Conservation (phyloP, 1,139 yeast species). For the Blastobotrys apis region DNA sequence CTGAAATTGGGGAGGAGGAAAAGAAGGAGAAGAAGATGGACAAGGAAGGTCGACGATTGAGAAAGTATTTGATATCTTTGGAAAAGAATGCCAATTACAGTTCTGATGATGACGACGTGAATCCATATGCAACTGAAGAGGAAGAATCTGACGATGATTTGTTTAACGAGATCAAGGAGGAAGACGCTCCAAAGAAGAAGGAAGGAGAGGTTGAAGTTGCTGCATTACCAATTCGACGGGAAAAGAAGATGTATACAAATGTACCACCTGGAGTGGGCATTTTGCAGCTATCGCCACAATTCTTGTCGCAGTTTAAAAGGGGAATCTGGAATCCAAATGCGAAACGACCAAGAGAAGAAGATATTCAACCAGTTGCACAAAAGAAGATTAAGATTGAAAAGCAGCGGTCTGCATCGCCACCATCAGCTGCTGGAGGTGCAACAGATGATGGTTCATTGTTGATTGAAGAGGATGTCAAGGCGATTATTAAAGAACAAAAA, state of each 20-base stretch:
- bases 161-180: conserved; percentile 19
- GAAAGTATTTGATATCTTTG: conserved; percentile 77
- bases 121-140: conserved; percentile 72
- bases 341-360: conserved; percentile 40
- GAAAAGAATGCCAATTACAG: conserved; percentile 90
- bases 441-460: conserved; percentile 32
- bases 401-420: conserved; percentile 14
- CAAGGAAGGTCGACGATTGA: conserved; percentile 83
- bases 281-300: conserved; percentile 57
- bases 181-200: conserved; percentile 12
- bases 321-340: conserved; percentile 83
- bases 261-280: conserved; percentile 64
- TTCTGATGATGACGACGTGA: conserved; percentile 69
- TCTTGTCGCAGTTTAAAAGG: conserved; percentile 62
- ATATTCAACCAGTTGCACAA: conserved; percentile 20
- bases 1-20: conserved; percentile 54
- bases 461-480: conserved; percentile 68
- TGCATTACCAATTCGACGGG: conserved; percentile 16
- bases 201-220: conserved; percentile 18
- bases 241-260: conserved; percentile 31
- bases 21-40: conserved; percentile 74
- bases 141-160: conserved; percentile 31
- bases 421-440: conserved; percentile 10
- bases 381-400: conserved; percentile 44
- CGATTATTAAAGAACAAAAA: conserved; percentile 57